Conservation (phyloP, 306 rosid species). For the Trichosanthes cucumerina region DNA sequence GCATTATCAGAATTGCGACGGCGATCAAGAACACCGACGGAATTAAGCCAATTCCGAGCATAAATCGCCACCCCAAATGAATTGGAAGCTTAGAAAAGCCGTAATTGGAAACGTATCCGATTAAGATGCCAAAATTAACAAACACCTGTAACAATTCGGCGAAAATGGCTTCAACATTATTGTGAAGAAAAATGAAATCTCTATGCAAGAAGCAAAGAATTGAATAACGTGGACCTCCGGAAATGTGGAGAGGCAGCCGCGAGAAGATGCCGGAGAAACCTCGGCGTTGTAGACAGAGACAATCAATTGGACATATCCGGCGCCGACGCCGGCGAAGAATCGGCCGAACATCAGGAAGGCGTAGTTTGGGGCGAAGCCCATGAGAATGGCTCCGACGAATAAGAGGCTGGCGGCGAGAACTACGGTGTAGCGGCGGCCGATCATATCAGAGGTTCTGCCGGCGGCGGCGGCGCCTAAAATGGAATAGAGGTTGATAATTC, state of each 20-base stretch:
- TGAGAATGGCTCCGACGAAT: neutral
- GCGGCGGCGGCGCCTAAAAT: neutral
- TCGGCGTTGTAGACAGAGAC: neutral
- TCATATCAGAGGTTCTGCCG: neutral
- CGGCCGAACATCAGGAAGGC: neutral
- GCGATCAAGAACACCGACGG: slow-evolving; percentile 37
- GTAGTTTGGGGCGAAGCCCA: neutral
- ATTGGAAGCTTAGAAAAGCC: neutral
- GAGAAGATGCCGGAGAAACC: neutral
- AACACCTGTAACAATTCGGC: neutral
- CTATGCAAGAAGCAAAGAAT: neutral
- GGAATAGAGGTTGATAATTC: slow-evolving; percentile 54
- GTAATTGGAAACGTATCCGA: neutral
- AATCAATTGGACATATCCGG: neutral
- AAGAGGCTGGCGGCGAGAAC: neutral
- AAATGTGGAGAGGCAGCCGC: neutral
- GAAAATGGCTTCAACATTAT: neutral
- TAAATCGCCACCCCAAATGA: neutral
- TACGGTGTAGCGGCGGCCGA: neutral
- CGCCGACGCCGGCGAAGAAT: neutral
- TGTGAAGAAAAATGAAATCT: neutral
- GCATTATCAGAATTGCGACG: slow-evolving; percentile 54
- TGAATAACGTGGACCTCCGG: neutral
- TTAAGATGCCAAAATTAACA: neutral
- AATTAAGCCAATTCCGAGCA: slow-evolving; percentile 24